These are phyloP conservation scores for Curvularia hawaiiensis DNA, from an alignment of 2,329 filamentous ascomycete species.

Conservation along the genomic window DNA sequence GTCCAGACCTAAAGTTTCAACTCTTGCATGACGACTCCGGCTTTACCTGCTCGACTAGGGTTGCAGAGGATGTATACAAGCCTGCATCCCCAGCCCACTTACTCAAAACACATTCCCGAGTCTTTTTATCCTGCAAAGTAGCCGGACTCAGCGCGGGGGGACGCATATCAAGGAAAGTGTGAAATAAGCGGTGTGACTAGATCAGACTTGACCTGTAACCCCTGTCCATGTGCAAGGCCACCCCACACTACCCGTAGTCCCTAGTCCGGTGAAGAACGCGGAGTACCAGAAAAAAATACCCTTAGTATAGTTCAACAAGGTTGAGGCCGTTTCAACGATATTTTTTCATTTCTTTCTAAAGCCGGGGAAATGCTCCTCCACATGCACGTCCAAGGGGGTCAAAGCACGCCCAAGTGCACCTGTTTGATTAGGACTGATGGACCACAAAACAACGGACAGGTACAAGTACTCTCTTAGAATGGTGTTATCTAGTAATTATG, in stretches of 20 bases:
- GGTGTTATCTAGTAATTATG: neutral
- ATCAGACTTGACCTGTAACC: neutral
- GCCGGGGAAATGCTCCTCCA: neutral
- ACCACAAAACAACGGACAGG: neutral
- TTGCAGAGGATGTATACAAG: neutral
- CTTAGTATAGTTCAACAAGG: neutral
- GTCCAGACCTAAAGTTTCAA: neutral
- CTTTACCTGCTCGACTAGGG: neutral
- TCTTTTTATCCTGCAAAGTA: slow-evolving; percentile 4
- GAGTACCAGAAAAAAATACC: slow-evolving; percentile 1
- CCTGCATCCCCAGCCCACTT: slow-evolving; percentile 3
- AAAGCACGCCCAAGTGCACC: neutral
- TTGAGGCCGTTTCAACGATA: neutral
- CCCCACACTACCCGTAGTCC: slow-evolving; percentile 3
- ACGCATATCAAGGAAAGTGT: slow-evolving; percentile 7
- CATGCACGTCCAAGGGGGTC: neutral
- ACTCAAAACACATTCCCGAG: neutral
- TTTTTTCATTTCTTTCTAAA: neutral
- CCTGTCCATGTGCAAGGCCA: neutral
- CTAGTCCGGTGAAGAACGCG: slow-evolving; percentile 11
- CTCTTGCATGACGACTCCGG: neutral
- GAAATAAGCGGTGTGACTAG: slow-evolving; percentile 17
- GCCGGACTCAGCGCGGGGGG: slow-evolving; percentile 2
- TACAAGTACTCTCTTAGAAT: neutral
- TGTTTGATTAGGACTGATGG: neutral